A percentile compares a stretch with the other conserved stretches of the same genome.
Evolutionary conservation across 352 stramenopile genomes (phyloP).

Genomic region (Phytopythium vexans): DNA sequence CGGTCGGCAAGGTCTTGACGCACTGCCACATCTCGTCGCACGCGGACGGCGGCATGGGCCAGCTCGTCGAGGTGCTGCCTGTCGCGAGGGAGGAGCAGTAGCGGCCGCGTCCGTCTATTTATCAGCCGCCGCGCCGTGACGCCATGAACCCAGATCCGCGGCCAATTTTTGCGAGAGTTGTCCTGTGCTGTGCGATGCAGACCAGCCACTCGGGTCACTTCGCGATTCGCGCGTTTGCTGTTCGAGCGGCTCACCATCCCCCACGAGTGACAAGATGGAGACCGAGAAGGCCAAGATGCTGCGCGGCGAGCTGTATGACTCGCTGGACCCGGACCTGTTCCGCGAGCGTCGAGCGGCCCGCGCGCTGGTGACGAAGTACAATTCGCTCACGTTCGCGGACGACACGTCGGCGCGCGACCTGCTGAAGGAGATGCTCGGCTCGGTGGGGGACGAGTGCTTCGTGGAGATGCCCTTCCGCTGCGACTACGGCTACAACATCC

Average conservation of each 20-base stretch:
- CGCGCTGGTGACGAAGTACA: slow-evolving; percentile 36
- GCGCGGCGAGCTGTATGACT: slow-evolving; percentile 49
- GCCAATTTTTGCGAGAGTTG: too few relatives aligned
- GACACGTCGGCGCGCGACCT: slow-evolving; percentile 19
- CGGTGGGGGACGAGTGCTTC: slow-evolving; percentile 31
- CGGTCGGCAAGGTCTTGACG: slow-evolving; percentile 61
- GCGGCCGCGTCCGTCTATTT: too few relatives aligned
- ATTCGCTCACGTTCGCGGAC: slow-evolving; percentile 23
- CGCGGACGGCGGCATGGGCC: slow-evolving; percentile 71
- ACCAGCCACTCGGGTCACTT: too few relatives aligned
- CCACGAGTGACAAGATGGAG: background rate
- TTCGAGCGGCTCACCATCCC: too few relatives aligned
- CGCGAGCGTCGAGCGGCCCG: slow-evolving; percentile 29
- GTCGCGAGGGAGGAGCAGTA: too few relatives aligned
- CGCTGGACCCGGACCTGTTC: slow-evolving; percentile 28
- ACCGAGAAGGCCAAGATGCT: slow-evolving; percentile 63
- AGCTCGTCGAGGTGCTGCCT: slow-evolving; percentile 46
- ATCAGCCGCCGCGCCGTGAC: too few relatives aligned
- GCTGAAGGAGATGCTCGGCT: slow-evolving; percentile 37
- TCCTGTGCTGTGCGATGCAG: too few relatives aligned
- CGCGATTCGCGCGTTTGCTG: too few relatives aligned
- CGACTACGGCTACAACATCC: slow-evolving; percentile 87
- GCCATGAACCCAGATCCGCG: too few relatives aligned
- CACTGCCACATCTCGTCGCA: slow-evolving; percentile 78
- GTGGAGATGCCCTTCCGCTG: slow-evolving; percentile 85